A percentile compares a stretch with the other conserved stretches of the same genome.
Conservation (phyloP, 2,329 filamentous ascomycete species). For the Colletotrichum liriopes region DNA sequence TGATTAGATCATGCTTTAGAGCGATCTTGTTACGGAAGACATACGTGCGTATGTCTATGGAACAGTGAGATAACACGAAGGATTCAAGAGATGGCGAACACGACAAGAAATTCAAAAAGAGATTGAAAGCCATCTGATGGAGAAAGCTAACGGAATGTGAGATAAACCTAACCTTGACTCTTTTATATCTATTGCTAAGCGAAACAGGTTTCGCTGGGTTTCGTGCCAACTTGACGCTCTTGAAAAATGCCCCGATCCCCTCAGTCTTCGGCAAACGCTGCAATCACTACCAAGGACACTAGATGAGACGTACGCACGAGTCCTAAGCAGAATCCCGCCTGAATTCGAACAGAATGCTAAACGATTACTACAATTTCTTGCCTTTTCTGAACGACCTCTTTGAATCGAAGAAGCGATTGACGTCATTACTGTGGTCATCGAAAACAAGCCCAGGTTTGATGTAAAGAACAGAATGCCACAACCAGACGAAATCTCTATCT, state of each 20-base stretch:
- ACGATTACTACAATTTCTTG: conserved; percentile 47
- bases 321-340: conserved; percentile 41
- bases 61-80: neutral
- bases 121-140: neutral
- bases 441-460: conserved; percentile 41
- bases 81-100: neutral
- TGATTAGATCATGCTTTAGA: neutral
- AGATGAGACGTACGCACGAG: conserved; percentile 16
- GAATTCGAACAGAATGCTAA: conserved; percentile 36
- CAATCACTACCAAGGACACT: conserved; percentile 8
- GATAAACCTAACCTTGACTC: neutral
- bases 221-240: conserved; percentile 16
- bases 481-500: conserved; percentile 26
- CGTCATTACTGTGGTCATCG: conserved; percentile 45
- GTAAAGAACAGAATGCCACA: conserved; percentile 32
- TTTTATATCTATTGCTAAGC: neutral
- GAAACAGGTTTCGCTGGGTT: conserved; percentile 16
- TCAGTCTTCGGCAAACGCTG: neutral
- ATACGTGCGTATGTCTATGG: conserved; percentile 1
- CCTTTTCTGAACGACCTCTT: conserved; percentile 44
- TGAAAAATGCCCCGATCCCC: neutral
- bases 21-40: neutral
- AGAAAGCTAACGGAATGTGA: conserved; percentile 11
- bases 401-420: conserved; percentile 45
- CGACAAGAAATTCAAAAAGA: neutral